Percentiles rank a stretch among this genome's conserved stretches.
Evolutionary conservation across 352 stramenopile genomes (phyloP).

Genomic region (Phytophthora sp.): DNA sequence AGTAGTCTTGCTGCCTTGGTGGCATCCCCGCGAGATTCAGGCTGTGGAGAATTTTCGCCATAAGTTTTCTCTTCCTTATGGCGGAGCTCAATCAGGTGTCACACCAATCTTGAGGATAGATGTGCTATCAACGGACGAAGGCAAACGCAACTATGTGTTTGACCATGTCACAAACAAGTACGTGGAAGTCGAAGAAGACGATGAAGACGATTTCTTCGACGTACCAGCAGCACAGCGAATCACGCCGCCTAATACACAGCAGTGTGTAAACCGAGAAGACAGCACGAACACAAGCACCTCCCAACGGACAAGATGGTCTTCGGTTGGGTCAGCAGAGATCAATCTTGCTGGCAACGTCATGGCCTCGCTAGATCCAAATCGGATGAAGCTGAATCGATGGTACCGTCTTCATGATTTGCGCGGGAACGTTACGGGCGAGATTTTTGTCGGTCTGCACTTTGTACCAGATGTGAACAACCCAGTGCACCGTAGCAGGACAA

Average conservation of each 20-base stretch:
- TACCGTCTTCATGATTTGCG: constrained; percentile 82
- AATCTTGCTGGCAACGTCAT: constrained; percentile 89
- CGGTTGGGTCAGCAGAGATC: constrained; percentile 81
- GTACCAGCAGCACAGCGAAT: constrained; percentile 26
- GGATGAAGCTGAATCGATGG: constrained; percentile 82
- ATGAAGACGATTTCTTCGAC: constrained; percentile 53
- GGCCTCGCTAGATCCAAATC: constrained; percentile 60
- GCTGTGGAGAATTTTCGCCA: constrained; percentile 77
- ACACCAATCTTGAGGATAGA: constrained; percentile 86
- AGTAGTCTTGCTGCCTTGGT: constrained; percentile 87
- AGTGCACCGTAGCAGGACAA: constrained; percentile 37
- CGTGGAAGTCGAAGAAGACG: constrained; percentile 81
- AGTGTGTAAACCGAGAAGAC: constrained; percentile 50
- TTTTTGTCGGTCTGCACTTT: constrained; percentile 86
- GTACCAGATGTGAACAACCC: constrained; percentile 48
- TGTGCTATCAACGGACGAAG: constrained; percentile 68
- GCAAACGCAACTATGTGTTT: constrained; percentile 86
- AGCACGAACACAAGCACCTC: constrained; percentile 47
- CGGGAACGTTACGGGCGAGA: constrained; percentile 82
- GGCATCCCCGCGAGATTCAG: constrained; percentile 78
- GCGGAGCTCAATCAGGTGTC: constrained; percentile 85
- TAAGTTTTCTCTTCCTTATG: constrained; percentile 84
- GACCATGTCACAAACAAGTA: constrained; percentile 87
- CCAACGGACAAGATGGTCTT: constrained; percentile 72
- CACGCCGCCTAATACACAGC: constrained; percentile 25